Conservation (phyloP, 108 stramenopile genomes). For the Nannochloropsis granulata region DNA sequence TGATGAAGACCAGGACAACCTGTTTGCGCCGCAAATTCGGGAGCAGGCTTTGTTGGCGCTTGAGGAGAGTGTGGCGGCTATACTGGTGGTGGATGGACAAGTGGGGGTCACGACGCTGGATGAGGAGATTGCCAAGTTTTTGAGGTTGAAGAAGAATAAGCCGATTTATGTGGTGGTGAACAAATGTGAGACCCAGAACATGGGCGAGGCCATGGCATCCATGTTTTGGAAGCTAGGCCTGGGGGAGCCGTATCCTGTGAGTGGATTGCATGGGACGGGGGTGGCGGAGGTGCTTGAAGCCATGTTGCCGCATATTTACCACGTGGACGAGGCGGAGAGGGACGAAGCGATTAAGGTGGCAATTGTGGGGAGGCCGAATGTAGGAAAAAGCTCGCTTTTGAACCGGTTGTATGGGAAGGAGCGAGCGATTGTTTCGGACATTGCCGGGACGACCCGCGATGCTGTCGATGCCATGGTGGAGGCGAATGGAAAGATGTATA, state of each 20-base stretch:
- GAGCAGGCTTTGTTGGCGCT: constrained; percentile 81
- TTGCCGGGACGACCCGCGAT: constrained; percentile 95
- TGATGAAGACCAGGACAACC: constrained; percentile 63
- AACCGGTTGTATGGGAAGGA: constrained; percentile 73
- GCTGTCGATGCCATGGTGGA: constrained; percentile 90
- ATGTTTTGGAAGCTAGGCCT: constrained; percentile 91
- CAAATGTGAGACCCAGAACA: constrained; percentile 70
- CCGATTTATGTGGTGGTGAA: constrained; percentile 80
- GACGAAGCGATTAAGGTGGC: constrained; percentile 63
- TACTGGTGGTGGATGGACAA: constrained; percentile 84
- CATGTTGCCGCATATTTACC: constrained; percentile 50
- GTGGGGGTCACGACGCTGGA: constrained; percentile 64
- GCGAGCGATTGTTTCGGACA: constrained; percentile 78
- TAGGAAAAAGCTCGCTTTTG: constrained; percentile 81
- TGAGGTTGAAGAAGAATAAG: constrained; percentile 61
- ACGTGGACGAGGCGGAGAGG: constrained; percentile 32
- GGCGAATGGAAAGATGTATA: constrained; percentile 55
- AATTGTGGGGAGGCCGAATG: constrained; percentile 92
- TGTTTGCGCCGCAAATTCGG: constrained; percentile 51
- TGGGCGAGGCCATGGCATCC: constrained; percentile 46
- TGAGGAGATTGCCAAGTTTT: constrained; percentile 57
- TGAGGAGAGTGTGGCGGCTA: constrained; percentile 63
- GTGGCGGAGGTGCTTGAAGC: constrained; percentile 78
- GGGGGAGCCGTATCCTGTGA: constrained; percentile 79
- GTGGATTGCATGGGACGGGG: constrained; percentile 88